Conservation (phyloP, 345 rosid species). For the Balakata baccata region DNA sequence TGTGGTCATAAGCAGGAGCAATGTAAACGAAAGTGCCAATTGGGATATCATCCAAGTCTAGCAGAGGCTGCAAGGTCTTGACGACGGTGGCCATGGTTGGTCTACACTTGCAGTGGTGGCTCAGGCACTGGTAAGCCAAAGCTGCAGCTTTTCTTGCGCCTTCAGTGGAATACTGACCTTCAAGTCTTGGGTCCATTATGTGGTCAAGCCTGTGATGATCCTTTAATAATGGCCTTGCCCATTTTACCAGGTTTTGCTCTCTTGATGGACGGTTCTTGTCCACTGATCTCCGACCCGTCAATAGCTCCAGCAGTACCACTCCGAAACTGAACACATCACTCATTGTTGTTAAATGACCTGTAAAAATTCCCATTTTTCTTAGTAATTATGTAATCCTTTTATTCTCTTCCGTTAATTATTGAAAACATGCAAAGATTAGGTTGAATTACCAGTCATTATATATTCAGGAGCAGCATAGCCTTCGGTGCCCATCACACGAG, state of each 20-base stretch:
- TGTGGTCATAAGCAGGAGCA: slow-evolving; percentile 25
- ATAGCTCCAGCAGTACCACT: slow-evolving; percentile 59
- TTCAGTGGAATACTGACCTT: slow-evolving; percentile 49
- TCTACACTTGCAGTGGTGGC: slow-evolving; percentile 47
- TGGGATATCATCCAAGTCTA: slow-evolving; percentile 43
- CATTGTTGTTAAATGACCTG: slow-evolving; percentile 61
- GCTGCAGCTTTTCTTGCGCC: slow-evolving; percentile 51
- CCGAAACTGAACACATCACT: slow-evolving; percentile 73
- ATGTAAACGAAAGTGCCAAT: slow-evolving; percentile 45
- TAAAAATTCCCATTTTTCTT: not conserved
- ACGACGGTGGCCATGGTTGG: slow-evolving; percentile 54
- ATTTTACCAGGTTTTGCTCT: slow-evolving; percentile 50
- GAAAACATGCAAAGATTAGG: not conserved
- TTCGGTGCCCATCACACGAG: slow-evolving; percentile 66
- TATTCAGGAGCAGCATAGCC: slow-evolving; percentile 82
- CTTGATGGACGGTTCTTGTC: slow-evolving; percentile 42
- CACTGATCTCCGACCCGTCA: slow-evolving; percentile 46
- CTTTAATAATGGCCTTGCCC: slow-evolving; percentile 58
- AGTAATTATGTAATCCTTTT: too few relatives aligned
- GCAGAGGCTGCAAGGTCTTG: slow-evolving; percentile 40
- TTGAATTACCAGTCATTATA: slow-evolving; percentile 44
- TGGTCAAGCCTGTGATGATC: slow-evolving; percentile 38
- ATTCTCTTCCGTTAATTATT: not conserved
- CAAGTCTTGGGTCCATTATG: slow-evolving; percentile 60
- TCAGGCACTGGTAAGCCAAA: slow-evolving; percentile 54